Evolutionary conservation across 495 filamentous ascomycete species (phyloP), one percentile per base, ranked within the genome.

Genomic region (Durotheca rogersii): DNA sequence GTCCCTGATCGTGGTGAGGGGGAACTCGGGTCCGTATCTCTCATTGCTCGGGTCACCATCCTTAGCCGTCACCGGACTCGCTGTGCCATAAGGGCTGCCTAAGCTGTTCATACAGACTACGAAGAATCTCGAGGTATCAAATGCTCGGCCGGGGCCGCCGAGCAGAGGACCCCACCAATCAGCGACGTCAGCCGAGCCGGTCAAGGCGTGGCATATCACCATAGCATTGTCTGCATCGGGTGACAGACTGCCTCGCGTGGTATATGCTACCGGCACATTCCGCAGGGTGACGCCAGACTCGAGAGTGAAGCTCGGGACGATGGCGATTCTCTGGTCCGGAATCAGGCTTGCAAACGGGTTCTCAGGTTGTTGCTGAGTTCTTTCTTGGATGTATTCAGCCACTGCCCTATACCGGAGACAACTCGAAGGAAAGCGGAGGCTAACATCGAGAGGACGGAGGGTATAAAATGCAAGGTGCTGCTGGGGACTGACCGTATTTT

Each of bases 141-240:
- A 97, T 1, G 91, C 92, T 58, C 88, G 86, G 23, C 92, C 91
- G 40, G 86, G 80, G 6, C 90, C 89, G 19, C 90, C 90, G 6
- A 97, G 81, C 15, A 98, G 77, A 12, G 93, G 93, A 5, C 93
- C 93, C 93, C 93, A 98, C 93, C 93, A 98, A 72, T 98, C 93
- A 49, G 82, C 81, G 19, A 96, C 93, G 73, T 98, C 93, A 45
- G 93, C 90, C 57, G 91, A 96, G 39, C 93, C 93, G 27, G 93
- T 95, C 56, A 98, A 71, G 31, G 93, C 93, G 72, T 98, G 93
- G 69, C 93, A 98, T 58, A 98, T 95, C 41, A 98, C 86, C 83
- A 98, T 84, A 44, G 79, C 89, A 81, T 98, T 98, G 73, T 95
- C 87, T 32, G 80, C 74, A 21, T 81, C 71, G 16, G 86, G 76